Conservation (phyloP, 768 basidiomycete species). For the Favolaschia claudopus region DNA sequence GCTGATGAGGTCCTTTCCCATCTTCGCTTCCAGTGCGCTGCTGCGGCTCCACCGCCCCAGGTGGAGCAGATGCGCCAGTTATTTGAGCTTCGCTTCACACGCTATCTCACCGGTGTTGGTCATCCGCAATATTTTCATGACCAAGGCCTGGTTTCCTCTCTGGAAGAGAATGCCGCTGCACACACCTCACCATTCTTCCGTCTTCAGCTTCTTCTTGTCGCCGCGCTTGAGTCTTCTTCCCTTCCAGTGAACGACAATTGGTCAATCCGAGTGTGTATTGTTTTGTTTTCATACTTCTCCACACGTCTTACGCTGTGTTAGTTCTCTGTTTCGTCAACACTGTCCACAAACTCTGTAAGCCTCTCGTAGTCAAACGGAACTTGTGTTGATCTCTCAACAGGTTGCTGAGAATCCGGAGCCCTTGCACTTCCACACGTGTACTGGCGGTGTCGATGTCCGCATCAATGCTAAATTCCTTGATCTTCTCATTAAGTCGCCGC, state of each 20-base stretch:
- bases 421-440: neutral
- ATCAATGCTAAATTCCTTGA: neutral
- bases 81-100: constrained; percentile 6
- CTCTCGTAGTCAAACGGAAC: neutral
- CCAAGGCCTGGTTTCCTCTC: neutral
- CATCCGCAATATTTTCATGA: neutral
- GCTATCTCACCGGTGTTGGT: neutral
- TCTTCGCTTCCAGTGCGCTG: neutral
- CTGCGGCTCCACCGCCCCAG: neutral
- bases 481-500: neutral
- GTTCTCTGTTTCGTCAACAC: neutral
- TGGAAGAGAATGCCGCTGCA: neutral
- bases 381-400: neutral
- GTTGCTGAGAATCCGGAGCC: neutral
- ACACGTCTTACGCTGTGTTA: neutral
- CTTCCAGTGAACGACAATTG: neutral
- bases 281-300: neutral
- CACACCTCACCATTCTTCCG: neutral
- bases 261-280: neutral
- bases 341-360: neutral
- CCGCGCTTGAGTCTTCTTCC: neutral
- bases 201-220: neutral
- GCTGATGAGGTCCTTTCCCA: neutral
- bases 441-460: neutral
- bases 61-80: neutral